A percentile compares a stretch with the other conserved stretches of the same genome.
phyloP scores from a whole-genome alignment of 2,329 filamentous ascomycete species.

The Colletotrichum camelliae region DNA sequence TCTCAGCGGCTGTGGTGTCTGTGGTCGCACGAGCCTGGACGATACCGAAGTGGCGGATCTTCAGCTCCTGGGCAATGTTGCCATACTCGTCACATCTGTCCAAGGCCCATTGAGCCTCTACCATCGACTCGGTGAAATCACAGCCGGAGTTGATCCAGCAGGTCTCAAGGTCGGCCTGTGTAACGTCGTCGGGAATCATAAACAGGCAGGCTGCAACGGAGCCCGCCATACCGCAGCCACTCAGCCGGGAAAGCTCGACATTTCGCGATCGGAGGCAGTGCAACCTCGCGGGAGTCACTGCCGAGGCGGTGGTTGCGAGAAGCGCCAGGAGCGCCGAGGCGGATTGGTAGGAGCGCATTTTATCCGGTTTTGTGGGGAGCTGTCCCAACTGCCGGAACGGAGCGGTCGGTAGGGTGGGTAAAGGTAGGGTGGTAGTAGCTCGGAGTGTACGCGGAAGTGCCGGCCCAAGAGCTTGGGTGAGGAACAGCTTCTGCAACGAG shows the following conservation, averaged over 20 bases:
- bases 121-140: slow-evolving; percentile 31
- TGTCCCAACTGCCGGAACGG: not conserved
- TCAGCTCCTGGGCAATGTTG: slow-evolving; percentile 17
- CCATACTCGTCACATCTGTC: slow-evolving; percentile 32
- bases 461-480: not conserved
- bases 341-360: slow-evolving; percentile 13
- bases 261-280: slow-evolving; percentile 47
- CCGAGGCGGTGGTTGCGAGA: slow-evolving; percentile 33
- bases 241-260: slow-evolving; percentile 41
- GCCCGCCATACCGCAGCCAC: slow-evolving; percentile 49
- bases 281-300: slow-evolving; percentile 30
- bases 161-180: slow-evolving; percentile 38
- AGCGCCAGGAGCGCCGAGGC: slow-evolving; percentile 14
- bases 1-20: slow-evolving; percentile 21
- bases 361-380: slow-evolving; percentile 13
- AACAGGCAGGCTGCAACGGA: slow-evolving; percentile 49
- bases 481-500: not conserved
- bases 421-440: not conserved
- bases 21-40: slow-evolving; percentile 20
- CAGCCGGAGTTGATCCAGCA: slow-evolving; percentile 43
- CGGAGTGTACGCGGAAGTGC: slow-evolving; percentile 8
- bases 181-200: slow-evolving; percentile 32
- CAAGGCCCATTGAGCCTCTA: slow-evolving; percentile 33
- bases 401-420: not conserved
- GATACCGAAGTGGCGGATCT: slow-evolving; percentile 11